Evolutionary conservation across 208 protist species (phyloP).

Genomic region (Trichomonas gallinae): DNA sequence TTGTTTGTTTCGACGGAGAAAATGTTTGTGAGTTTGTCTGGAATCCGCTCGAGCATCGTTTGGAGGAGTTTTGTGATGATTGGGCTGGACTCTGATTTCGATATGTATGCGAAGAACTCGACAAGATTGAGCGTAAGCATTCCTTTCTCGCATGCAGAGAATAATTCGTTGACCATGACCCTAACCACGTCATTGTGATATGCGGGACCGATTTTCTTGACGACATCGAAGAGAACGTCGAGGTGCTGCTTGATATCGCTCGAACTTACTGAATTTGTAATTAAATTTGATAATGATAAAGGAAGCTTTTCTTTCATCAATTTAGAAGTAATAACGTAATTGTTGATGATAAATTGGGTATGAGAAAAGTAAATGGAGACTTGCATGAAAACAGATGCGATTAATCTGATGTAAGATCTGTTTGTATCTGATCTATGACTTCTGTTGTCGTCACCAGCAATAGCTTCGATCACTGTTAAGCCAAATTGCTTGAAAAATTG

Average conservation of each 20-base stretch:
- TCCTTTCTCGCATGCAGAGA: not conserved
- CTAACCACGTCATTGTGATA: not conserved
- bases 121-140: not conserved
- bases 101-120: not conserved
- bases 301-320: not conserved
- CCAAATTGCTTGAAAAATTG: not conserved
- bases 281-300: not conserved
- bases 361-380: not conserved
- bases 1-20: not conserved
- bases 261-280: not conserved
- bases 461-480: not conserved
- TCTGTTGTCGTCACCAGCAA: not conserved
- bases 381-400: not conserved
- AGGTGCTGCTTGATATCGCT: not conserved
- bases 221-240: not conserved
- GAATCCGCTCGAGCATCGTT: not conserved
- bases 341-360: not conserved
- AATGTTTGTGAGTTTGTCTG: not conserved
- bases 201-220: not conserved
- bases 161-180: not conserved
- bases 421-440: not conserved
- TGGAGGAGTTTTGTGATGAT: not conserved
- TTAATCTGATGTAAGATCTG: not conserved
- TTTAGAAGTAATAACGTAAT: not conserved
- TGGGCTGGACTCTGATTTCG: not conserved